phyloP scores from a whole-genome alignment of 352 stramenopile genomes.

The Phytophthora sp. region DNA sequence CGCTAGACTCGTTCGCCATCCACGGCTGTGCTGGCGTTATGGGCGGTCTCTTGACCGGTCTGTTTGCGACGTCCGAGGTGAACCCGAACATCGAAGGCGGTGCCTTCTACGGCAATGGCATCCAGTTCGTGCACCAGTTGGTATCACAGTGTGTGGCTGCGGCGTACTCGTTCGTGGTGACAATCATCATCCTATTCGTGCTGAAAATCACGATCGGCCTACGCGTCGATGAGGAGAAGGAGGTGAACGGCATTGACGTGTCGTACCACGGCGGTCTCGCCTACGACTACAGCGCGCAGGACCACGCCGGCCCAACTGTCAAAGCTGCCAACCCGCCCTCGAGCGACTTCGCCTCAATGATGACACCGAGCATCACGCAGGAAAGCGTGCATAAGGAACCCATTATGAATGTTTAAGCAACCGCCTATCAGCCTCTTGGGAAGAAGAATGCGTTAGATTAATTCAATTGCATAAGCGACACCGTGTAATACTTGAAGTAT shows the following conservation, averaged over 20 bases:
- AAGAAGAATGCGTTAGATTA: slow-evolving; percentile 12
- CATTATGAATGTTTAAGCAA: slow-evolving; percentile 35
- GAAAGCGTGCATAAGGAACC: slow-evolving; percentile 25
- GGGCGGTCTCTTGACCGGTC: slow-evolving; percentile 67
- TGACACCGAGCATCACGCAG: slow-evolving; percentile 23
- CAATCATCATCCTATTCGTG: slow-evolving; percentile 72
- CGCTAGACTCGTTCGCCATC: slow-evolving; percentile 80
- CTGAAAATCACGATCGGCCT: slow-evolving; percentile 76
- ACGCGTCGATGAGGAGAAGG: slow-evolving; percentile 75
- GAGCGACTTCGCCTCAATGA: slow-evolving; percentile 20
- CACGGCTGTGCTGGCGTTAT: slow-evolving; percentile 70
- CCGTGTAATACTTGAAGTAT: too few species aligned
- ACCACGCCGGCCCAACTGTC: slow-evolving; percentile 8
- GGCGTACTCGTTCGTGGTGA: slow-evolving; percentile 68
- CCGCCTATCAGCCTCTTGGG: background rate
- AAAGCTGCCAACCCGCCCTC: slow-evolving; percentile 26
- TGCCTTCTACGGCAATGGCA: slow-evolving; percentile 58
- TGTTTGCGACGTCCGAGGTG: slow-evolving; percentile 68
- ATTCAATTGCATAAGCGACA: slow-evolving; percentile 16
- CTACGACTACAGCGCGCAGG: slow-evolving; percentile 58
- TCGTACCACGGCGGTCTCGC: slow-evolving; percentile 76
- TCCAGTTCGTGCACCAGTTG: slow-evolving; percentile 63
- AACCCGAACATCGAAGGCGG: slow-evolving; percentile 62
- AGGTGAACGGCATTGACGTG: slow-evolving; percentile 79
- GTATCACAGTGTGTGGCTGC: slow-evolving; percentile 60